These are phyloP conservation scores for Mortierella alpina DNA, from an alignment of 192 early-diverging fungal genomes.

Conservation along the genomic window DNA sequence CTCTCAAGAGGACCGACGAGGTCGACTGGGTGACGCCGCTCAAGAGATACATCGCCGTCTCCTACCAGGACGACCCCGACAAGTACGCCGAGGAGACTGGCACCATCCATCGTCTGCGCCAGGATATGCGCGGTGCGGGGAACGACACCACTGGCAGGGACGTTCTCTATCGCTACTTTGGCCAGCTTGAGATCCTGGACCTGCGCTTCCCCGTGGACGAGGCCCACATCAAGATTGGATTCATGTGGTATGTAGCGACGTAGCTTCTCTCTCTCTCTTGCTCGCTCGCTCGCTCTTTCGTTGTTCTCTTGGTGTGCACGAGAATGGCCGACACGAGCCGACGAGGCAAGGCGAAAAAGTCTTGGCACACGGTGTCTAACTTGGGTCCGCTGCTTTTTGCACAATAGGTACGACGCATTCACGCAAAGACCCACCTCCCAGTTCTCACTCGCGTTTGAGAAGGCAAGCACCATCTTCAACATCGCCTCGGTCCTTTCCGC, in stretches of 20 bases:
- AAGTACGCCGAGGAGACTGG: constrained; percentile 87
- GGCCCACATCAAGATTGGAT: constrained; percentile 87
- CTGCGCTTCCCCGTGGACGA: constrained; percentile 95
- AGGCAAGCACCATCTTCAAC: constrained; percentile 96
- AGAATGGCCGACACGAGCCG: not conserved
- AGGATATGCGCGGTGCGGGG: constrained; percentile 96
- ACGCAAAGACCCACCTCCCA: constrained; percentile 81
- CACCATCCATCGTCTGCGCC: constrained; percentile 88
- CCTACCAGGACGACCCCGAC: constrained; percentile 95
- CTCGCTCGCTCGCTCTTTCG: not conserved
- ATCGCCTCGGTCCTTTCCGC: constrained; percentile 84
- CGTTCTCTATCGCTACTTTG: constrained; percentile 96
- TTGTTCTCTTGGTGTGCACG: not conserved
- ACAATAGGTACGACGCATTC: constrained; percentile 84
- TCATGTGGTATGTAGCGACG: constrained; percentile 80
- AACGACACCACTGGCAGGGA: constrained; percentile 93
- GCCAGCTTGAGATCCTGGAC: constrained; percentile 94
- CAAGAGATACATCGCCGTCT: constrained; percentile 81
- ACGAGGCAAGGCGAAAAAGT: constrained; percentile 15
- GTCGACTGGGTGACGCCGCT: constrained; percentile 91
- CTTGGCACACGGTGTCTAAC: constrained; percentile 17
- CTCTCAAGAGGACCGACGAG: constrained; percentile 91
- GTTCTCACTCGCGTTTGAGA: constrained; percentile 96
- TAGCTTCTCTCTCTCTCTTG: constrained; percentile 9
- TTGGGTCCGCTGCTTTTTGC: not conserved